Percentiles rank a stretch among this genome's conserved stretches.
phyloP scores from a whole-genome alignment of 768 basidiomycete species.

The Amylocystis lapponica region DNA sequence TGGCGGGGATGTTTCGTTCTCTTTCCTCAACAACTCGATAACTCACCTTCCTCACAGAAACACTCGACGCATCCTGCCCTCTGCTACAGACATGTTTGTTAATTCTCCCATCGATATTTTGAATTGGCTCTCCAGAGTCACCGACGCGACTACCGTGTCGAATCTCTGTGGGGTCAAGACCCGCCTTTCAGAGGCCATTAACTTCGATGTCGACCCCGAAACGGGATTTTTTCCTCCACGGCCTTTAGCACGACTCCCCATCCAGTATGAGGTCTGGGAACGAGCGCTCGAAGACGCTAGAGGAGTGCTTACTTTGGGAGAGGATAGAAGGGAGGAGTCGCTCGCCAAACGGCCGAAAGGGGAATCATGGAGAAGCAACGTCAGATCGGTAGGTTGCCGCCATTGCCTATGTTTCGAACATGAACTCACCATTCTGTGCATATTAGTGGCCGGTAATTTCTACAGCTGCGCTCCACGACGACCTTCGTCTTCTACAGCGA shows the following conservation, averaged over 20 bases:
- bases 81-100: too few relatives aligned
- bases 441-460: conserved; percentile 68
- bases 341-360: conserved; percentile 45
- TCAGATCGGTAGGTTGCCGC: conserved; percentile 51
- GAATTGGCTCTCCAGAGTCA: too few relatives aligned
- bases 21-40: too few relatives aligned
- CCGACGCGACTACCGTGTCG: too few relatives aligned
- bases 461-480: conserved; percentile 42
- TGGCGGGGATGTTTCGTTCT: too few relatives aligned
- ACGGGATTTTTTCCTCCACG: conserved; percentile 83
- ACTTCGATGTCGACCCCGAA: conserved; percentile 49
- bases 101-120: too few relatives aligned
- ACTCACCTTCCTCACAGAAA: too few relatives aligned
- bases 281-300: conserved; percentile 49
- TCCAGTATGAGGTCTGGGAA: conserved; percentile 67
- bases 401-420: background rate
- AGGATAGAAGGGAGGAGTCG: conserved; percentile 45
- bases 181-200: too few relatives aligned
- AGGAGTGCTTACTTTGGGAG: conserved; percentile 49
- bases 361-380: conserved; percentile 61
- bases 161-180: too few relatives aligned
- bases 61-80: too few relatives aligned
- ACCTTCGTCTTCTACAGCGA: conserved; percentile 65
- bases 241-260: conserved; percentile 52
- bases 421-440: conserved; percentile 8